These are phyloP conservation scores for Trametes coccinea DNA, from an alignment of 768 basidiomycete species.

Conservation along the genomic window DNA sequence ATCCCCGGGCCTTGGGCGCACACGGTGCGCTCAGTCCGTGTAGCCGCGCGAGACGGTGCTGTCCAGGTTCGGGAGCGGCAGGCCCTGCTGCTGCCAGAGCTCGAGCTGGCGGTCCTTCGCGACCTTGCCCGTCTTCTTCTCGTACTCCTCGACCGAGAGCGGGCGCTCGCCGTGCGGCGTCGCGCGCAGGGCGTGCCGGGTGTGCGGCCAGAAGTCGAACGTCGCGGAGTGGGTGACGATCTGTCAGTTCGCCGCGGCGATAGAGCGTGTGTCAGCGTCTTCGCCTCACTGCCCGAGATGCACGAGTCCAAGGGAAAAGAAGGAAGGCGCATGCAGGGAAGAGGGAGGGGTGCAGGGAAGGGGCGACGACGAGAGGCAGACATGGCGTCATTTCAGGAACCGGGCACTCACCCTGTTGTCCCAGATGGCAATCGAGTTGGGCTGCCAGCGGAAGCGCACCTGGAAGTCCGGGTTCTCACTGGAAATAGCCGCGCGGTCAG, in stretches of 20 bases:
- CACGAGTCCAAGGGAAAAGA: neutral
- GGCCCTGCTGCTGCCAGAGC: constrained; percentile 67
- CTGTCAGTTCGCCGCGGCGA: constrained; percentile 34
- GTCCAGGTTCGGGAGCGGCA: constrained; percentile 35
- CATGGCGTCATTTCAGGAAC: neutral
- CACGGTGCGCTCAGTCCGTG: constrained; percentile 48
- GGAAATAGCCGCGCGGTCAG: constrained; percentile 16
- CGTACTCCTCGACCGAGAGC: constrained; percentile 72
- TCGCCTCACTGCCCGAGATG: neutral
- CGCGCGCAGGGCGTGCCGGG: constrained; percentile 75
- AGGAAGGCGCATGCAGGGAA: neutral
- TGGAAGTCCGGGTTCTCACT: constrained; percentile 71
- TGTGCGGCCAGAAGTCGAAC: constrained; percentile 80
- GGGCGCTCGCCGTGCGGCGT: constrained; percentile 84
- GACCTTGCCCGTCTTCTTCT: constrained; percentile 57
- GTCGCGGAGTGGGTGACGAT: constrained; percentile 76
- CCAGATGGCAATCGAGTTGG: constrained; percentile 82
- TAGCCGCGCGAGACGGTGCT: constrained; percentile 49
- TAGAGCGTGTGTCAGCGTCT: neutral
- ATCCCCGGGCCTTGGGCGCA: too few species aligned
- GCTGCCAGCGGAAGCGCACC: constrained; percentile 76
- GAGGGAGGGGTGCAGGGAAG: neutral
- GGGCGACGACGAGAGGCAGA: neutral
- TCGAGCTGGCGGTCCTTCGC: constrained; percentile 76
- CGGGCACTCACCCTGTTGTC: constrained; percentile 66